Percentiles rank a stretch among this genome's conserved stretches.
Evolutionary conservation across 352 stramenopile genomes (phyloP).

Genomic region (Phytophthora idaei): DNA sequence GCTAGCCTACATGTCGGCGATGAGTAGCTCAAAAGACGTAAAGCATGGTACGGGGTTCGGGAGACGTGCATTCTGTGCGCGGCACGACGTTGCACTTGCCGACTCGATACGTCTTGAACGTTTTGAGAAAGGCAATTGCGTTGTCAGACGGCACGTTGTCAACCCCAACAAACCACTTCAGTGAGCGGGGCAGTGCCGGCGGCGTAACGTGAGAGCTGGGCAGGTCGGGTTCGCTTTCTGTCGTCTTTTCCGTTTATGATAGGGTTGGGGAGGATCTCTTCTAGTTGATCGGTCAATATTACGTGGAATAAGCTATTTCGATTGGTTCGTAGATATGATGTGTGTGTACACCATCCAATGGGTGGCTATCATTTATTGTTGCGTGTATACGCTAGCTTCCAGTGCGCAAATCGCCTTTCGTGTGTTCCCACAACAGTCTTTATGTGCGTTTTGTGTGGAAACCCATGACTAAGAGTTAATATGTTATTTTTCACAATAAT

Average conservation of each 20-base stretch:
- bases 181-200: not conserved
- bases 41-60: not conserved
- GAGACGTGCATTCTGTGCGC: not conserved
- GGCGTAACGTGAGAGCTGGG: not conserved
- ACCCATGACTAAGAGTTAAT: not conserved
- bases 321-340: too few species aligned
- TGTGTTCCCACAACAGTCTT: not conserved
- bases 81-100: not conserved
- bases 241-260: not conserved
- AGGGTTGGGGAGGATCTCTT: not conserved
- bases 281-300: not conserved
- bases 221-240: not conserved
- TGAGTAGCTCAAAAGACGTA: not conserved
- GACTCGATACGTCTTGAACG: not conserved
- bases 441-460: conserved; percentile 1
- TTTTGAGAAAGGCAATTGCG: not conserved
- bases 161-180: not conserved
- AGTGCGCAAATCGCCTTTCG: not conserved
- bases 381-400: not conserved
- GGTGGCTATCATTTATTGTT: not conserved
- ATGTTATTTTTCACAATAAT: not conserved
- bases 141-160: not conserved
- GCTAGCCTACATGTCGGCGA: not conserved
- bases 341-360: too few species aligned
- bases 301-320: too few species aligned